Evolutionary conservation across 1,284 basidiomycete species (phyloP), one percentile per base, ranked within the genome.

Genomic region (Apiotrichum sp.): DNA sequence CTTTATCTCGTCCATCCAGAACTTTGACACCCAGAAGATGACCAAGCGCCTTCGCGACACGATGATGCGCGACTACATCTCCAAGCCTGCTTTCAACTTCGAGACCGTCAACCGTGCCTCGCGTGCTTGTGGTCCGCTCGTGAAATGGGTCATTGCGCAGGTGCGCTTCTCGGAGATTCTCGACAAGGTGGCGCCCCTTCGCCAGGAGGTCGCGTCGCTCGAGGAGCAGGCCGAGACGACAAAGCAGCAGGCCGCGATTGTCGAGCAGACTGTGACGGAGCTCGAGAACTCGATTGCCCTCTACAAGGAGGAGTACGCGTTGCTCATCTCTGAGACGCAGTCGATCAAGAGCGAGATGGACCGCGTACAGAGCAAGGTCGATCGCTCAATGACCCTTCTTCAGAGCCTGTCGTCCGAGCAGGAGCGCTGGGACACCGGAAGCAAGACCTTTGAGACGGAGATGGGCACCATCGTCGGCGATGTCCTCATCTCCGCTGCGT

Each of bases 401-500:
- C 88, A 89, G 69, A 96, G 92, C 75, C 80, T 99, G 65, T 96
- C 92, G 2, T 98, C 95, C 0, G 96, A 99, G 77, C 85, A 91
- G 74, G 82, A 83, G 48, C 86, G 96, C 62, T 99, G 96, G 96
- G 93, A 98, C 74, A 80, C 84, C 10, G 92, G 93, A 41, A 98
- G 95, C 74, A 86, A 87, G 55, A 95, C 93, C 0, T 99, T 99
- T 72, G 96, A 98, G 69, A 86, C 86, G 2, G 95, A 98, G 76
- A 98, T 98, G 93, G 89, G 91, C 71, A 99, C 97, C 40, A 95
- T 99, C 64, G 89, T 95, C 34, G 96, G 96, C 44, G 96, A 99
- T 73, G 93, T 97, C 36, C 79, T 99, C 39, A 82, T 98, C 38
- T 98, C 95, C 33, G 89, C 96, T 0, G 96, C 92, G 0, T 98